Conservation (phyloP, 495 filamentous ascomycete genomes). For the Trichoderma parareesei region DNA sequence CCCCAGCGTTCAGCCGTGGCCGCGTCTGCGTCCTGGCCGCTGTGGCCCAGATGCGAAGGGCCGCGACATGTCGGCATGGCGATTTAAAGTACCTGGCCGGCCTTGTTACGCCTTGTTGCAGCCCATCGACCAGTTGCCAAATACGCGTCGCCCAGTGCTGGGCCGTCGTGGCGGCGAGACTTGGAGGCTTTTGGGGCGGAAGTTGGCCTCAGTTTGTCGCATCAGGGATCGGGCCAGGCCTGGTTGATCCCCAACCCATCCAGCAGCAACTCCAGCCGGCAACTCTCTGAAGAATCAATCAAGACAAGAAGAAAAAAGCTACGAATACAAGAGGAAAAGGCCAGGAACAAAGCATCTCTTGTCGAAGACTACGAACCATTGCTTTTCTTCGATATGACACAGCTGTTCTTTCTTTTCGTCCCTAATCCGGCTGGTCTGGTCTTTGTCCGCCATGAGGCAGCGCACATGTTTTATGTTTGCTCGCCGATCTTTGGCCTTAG, state of each 20-base stretch:
- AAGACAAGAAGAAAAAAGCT: neutral
- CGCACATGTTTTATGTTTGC: neutral
- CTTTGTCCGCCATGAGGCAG: neutral
- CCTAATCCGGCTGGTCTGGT: neutral
- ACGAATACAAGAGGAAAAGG: neutral
- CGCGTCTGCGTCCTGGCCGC: constrained; percentile 1
- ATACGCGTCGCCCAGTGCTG: neutral
- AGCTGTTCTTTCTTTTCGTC: neutral
- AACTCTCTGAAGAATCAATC: neutral
- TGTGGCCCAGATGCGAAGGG: neutral
- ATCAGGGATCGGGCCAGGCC: neutral
- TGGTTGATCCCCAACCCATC: neutral
- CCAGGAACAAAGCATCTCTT: neutral
- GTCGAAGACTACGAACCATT: neutral
- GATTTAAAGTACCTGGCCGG: neutral
- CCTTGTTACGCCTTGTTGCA: neutral
- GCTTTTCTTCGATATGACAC: neutral
- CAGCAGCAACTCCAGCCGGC: neutral
- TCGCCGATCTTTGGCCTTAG: constrained; percentile 1
- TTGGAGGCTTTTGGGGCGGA: neutral
- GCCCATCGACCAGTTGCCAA: constrained; percentile 3
- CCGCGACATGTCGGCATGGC: neutral
- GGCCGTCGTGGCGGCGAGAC: neutral
- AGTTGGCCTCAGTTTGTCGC: neutral
- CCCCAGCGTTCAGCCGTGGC: neutral